Evolutionary conservation across 306 rosid species (phyloP).

Genomic region (Vigna unguiculata): DNA sequence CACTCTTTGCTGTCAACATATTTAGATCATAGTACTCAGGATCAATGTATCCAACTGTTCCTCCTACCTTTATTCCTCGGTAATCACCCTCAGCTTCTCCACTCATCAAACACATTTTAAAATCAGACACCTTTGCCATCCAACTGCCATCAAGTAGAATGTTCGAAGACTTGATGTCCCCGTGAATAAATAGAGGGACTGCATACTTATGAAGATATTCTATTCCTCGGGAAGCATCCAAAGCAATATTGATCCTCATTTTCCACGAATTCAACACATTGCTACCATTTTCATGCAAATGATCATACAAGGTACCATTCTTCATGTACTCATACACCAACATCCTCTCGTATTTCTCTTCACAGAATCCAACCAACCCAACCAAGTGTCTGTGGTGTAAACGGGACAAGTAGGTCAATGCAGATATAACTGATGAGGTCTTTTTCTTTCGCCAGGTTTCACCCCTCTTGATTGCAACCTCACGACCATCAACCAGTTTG

Average conservation of each 20-base stretch:
- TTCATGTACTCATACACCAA: conserved; percentile 85
- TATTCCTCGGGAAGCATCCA: conserved; percentile 80
- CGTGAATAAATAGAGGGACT: conserved; percentile 63
- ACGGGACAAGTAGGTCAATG: conserved; percentile 70
- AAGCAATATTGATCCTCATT: conserved; percentile 71
- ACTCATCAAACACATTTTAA: conserved; percentile 54
- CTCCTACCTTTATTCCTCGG: conserved; percentile 53
- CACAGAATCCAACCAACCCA: conserved; percentile 73
- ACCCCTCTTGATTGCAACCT: conserved; percentile 76
- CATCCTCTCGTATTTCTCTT: conserved; percentile 71
- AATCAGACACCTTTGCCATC: conserved; percentile 76
- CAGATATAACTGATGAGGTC: conserved; percentile 55
- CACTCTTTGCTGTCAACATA: conserved; percentile 35
- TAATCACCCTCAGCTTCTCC: too few species aligned
- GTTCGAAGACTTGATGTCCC: conserved; percentile 80
- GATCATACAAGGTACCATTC: conserved; percentile 68
- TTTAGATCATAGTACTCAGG: conserved; percentile 73
- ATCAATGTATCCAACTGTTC: conserved; percentile 67
- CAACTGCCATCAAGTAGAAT: conserved; percentile 67
- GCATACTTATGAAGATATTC: conserved; percentile 84
- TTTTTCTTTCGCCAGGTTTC: conserved; percentile 36
- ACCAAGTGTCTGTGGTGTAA: conserved; percentile 66
- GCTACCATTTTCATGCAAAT: conserved; percentile 61
- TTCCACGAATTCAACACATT: conserved; percentile 67
- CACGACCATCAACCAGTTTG: conserved; percentile 68